Percentiles rank a stretch among this genome's conserved stretches.
Evolutionary conservation across 23 red algal genomes (phyloP).

Genomic region (Gracilaria domingensis): DNA sequence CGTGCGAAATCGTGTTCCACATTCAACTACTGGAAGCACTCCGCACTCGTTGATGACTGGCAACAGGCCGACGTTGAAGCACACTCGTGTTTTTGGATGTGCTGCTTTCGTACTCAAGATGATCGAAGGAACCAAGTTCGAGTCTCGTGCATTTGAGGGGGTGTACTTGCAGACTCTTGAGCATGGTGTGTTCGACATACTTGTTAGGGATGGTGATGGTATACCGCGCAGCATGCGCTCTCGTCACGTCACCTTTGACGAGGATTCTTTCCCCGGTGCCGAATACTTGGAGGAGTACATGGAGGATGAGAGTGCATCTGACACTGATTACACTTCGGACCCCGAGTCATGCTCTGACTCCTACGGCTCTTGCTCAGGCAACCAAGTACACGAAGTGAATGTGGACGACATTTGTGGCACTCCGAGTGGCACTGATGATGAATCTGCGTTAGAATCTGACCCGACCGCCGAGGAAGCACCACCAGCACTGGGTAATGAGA

Average conservation of each 20-base stretch:
- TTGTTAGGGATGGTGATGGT: background rate
- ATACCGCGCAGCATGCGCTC: background rate
- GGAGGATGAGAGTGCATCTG: background rate
- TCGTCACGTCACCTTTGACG: background rate
- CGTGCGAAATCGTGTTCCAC: background rate
- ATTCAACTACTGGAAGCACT: background rate
- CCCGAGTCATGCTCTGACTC: background rate
- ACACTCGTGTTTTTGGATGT: background rate
- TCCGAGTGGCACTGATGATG: background rate
- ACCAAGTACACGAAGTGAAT: too few relatives aligned
- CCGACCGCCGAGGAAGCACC: background rate
- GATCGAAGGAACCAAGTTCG: background rate
- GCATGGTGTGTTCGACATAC: background rate
- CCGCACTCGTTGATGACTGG: background rate
- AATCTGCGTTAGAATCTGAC: too few relatives aligned
- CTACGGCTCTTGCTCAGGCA: too few relatives aligned
- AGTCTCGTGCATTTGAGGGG: background rate
- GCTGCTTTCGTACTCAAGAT: background rate
- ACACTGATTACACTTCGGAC: background rate
- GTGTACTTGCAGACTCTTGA: background rate
- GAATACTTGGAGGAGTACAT: background rate
- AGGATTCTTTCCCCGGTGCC: background rate
- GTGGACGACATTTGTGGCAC: background rate
- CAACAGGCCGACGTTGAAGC: background rate
- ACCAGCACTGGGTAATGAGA: background rate